Evolutionary conservation across 2,329 filamentous ascomycete genomes (phyloP), one percentile per base, ranked within the genome.

Genomic region (Pseudocercospora musae): DNA sequence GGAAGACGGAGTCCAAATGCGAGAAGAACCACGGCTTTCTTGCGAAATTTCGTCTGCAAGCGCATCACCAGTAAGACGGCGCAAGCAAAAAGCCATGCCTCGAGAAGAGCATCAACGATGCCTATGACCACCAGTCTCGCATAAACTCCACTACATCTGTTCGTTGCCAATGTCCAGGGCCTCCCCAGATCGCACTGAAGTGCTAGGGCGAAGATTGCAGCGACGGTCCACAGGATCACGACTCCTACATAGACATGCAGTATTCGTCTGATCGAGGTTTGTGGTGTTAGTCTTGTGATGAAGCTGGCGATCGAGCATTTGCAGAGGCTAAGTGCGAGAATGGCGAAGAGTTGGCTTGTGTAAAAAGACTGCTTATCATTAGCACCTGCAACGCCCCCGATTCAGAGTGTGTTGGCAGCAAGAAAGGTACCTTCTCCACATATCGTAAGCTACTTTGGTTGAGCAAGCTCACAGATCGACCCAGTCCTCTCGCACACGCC

Each of bases 221-320:
- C 64, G 18, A 65, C n/a, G 3, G 58, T 66, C 66, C 64, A 65
- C 13, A 56, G 23, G 6, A 48, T n/a, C 2, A 57, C 57, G 37
- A 58, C 62, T 18, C 54, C 29, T 11, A 66, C 55, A 33, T 64
- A 61, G 11, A 54, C 57, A 11, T 62, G 42, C 18, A 64, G 49
- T 13, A 57, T 57, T 15, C 50, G 55, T 46, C 58, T 60, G 18
- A 64, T 44, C 5, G 54, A 61, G 20, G 62, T 63, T 20, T 65
- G 62, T 15, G 64, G 66, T 4, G 66, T 66, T 23, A 66, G 33
- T 23, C 64, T 56, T 25, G 66, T 55, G 52, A 66, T 63, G 58
- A 66, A 68, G 44, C 33, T 61, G 33, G 65, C 59, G 18, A 66
- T 50, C 15, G 62, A 68, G 33, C 53, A 63, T 40, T 66, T 67